Evolutionary conservation across 2,329 filamentous ascomycete species (phyloP), one percentile per base, ranked within the genome.

Genomic region (Neophaeococcomyces mojaviensis): DNA sequence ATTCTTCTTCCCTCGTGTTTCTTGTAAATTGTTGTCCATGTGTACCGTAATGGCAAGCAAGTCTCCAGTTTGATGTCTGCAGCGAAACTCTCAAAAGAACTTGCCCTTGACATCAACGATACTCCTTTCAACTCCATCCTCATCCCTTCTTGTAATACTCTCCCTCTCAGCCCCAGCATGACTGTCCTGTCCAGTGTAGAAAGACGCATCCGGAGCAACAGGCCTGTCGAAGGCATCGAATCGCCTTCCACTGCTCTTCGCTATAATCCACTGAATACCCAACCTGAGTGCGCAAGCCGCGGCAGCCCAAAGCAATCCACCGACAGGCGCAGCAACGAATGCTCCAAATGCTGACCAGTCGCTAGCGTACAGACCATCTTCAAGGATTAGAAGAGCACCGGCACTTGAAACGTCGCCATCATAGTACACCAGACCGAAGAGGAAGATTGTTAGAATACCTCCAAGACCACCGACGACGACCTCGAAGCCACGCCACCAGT

Each of bases 331-430:
- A 8, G 83, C 84, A 3, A 90, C 81, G 58, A 90, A 92, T 3
- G 86, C 85, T 28, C 71, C 86, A 63, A 92, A 92, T 1, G 77
- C 84, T 51, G 79, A 83, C 87, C 87, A 92, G 62, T 90, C 86
- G 39, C 81, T 73, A 1, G 72, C 77, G 63, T 89, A 92, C 16
- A 92, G 70, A 0, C 86, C 86, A 53, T 82, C 72, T 60, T 86
- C 74, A 10, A 92, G 67, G 20, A 90, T 69, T 40, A 92, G 74
- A 46, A 92, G 75, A 48, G 82, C 72, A 1, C 74, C 82, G 4
- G 83, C 86, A 5, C 72, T 59, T 44, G 71, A 61, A 1, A 77
- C 80, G 58, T 80, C 74, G 38, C 81, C 83, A 30, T 58, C 43
- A 60, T 85, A 89, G 69, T 89, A 92, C 50, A 88, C 76, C 12